phyloP scores from a whole-genome alignment of 495 filamentous ascomycete species.

The Tuber calosporum region DNA sequence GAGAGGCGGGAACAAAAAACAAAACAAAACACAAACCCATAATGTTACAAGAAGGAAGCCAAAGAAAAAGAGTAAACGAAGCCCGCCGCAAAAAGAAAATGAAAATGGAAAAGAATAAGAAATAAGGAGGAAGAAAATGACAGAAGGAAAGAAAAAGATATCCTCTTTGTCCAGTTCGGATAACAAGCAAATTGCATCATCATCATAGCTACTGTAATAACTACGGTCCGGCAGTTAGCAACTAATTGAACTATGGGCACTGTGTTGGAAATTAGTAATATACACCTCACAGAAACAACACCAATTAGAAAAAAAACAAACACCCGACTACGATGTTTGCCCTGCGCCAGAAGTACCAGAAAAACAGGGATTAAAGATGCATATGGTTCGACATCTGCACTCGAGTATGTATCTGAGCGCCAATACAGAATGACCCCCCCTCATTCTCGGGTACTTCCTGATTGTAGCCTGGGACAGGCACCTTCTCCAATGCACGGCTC shows the following conservation, averaged over 20 bases:
- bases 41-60: not conserved
- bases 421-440: not conserved
- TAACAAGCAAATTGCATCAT: not conserved
- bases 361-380: not conserved
- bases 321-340: not conserved
- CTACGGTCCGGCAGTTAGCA: no score
- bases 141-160: not conserved
- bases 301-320: not conserved
- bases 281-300: conserved; percentile 1
- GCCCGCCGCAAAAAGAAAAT: not conserved
- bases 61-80: not conserved
- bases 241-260: not conserved
- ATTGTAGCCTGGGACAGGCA: not conserved
- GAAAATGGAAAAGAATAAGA: not conserved
- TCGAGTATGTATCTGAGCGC: not conserved
- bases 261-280: not conserved
- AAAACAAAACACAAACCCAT: not conserved
- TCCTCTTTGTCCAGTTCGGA: not conserved
- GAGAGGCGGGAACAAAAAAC: no score
- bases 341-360: not conserved
- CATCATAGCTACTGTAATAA: not conserved
- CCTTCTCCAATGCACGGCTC: not conserved
- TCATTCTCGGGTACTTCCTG: not conserved
- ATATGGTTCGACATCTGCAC: not conserved
- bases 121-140: not conserved